Conservation (phyloP, 257 asterid genomes). For the Coffea canephora region DNA sequence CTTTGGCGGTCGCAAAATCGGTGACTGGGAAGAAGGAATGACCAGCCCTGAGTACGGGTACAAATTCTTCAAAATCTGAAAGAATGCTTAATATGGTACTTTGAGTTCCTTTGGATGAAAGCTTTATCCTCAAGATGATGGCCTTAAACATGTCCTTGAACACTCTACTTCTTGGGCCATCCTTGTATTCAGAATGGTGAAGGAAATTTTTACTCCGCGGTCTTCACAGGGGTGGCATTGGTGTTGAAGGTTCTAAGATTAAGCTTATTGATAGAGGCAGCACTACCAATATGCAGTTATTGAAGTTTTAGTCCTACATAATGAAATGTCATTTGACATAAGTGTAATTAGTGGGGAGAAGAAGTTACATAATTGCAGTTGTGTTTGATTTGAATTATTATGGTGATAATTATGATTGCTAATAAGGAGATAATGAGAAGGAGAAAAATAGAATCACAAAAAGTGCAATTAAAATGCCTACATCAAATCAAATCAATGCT, state of each 20-base stretch:
- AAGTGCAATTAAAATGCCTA: no score
- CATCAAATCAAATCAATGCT: no score
- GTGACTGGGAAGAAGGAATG: slow-evolving; percentile 99
- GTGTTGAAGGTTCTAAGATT: background rate
- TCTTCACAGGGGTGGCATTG: background rate
- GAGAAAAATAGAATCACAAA: no score
- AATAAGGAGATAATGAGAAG: no score
- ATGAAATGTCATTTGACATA: no score
- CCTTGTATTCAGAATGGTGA: background rate
- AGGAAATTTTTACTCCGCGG: background rate
- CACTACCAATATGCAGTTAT: background rate
- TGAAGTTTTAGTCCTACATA: background rate
- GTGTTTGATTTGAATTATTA: background rate
- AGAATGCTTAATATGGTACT: background rate
- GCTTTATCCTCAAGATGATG: background rate
- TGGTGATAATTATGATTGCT: no score
- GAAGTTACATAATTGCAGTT: background rate
- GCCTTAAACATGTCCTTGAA: background rate
- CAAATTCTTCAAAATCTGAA: slow-evolving; percentile 77
- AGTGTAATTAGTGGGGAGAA: background rate
- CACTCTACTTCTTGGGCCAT: background rate
- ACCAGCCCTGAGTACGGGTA: slow-evolving; percentile 73
- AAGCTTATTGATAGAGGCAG: background rate
- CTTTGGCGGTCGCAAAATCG: slow-evolving; percentile 75
- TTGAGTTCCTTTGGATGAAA: background rate